A percentile compares a stretch with the other conserved stretches of the same genome.
Conservation (phyloP, 163 green algal species). For the Chlamydomonas reinhardtii region DNA sequence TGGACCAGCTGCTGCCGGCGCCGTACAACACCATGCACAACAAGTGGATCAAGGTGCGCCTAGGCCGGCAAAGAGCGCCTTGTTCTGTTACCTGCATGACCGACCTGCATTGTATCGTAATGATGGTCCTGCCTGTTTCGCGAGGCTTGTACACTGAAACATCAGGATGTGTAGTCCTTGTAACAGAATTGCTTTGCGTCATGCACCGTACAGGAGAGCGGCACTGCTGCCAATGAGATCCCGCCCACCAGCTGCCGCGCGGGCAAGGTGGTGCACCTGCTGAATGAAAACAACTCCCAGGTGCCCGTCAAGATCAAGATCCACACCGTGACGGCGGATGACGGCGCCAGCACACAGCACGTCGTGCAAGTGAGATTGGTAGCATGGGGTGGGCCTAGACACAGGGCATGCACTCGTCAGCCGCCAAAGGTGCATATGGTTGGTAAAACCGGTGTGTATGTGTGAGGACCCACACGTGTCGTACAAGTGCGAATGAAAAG, state of each 20-base stretch:
- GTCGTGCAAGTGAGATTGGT: background rate
- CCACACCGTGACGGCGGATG: background rate
- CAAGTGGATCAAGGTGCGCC: conserved; percentile 53
- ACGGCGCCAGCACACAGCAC: background rate
- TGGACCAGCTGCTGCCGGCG: conserved; percentile 54
- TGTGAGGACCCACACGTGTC: no score
- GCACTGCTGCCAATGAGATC: background rate
- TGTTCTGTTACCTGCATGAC: no score
- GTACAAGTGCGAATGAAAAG: no score
- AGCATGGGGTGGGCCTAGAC: no score
- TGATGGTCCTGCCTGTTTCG: no score
- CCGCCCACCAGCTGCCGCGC: conserved; percentile 40
- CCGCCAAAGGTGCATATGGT: no score
- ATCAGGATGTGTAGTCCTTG: background rate
- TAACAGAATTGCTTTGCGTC: background rate
- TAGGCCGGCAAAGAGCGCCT: no score
- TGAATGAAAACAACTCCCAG: background rate
- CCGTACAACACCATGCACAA: conserved; percentile 54
- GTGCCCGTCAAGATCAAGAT: conserved; percentile 44
- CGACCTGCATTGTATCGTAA: no score
- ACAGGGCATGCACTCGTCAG: no score
- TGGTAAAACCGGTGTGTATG: no score
- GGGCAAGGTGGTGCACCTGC: conserved; percentile 38
- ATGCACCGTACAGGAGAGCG: background rate
- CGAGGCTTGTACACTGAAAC: no score